Conservation (phyloP, 2,329 filamentous ascomycete species). For the Aureobasidium sp. region DNA sequence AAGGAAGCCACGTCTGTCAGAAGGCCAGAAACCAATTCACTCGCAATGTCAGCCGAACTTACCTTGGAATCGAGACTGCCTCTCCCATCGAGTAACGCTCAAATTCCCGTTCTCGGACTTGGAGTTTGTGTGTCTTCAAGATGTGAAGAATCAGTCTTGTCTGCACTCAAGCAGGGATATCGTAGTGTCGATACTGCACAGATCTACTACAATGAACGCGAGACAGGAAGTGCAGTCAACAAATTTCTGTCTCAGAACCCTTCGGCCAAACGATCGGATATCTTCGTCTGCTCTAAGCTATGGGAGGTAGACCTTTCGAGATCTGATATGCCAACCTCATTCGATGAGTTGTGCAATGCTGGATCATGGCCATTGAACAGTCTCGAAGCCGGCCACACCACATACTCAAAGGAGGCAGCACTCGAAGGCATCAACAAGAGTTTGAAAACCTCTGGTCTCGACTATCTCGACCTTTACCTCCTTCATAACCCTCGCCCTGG, state of each 20-base stretch:
- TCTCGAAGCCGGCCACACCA: slow-evolving; percentile 19
- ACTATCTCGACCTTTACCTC: slow-evolving; percentile 60
- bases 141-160: slow-evolving; percentile 50
- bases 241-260: slow-evolving; percentile 7
- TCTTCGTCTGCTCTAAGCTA: slow-evolving; percentile 18
- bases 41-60: background rate
- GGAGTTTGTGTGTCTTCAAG: slow-evolving; percentile 58
- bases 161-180: slow-evolving; percentile 50
- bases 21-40: background rate
- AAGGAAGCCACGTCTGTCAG: background rate
- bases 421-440: slow-evolving; percentile 10
- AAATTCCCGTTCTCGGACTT: slow-evolving; percentile 60
- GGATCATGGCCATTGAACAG: slow-evolving; percentile 14
- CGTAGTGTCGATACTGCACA: slow-evolving; percentile 59
- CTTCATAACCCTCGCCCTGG: slow-evolving; percentile 56
- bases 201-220: slow-evolving; percentile 58
- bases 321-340: slow-evolving; percentile 18
- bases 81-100: slow-evolving; percentile 41
- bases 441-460: slow-evolving; percentile 6
- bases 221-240: slow-evolving; percentile 17
- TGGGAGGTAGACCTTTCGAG: slow-evolving; percentile 18
- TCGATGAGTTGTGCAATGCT: slow-evolving; percentile 17
- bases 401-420: slow-evolving; percentile 4
- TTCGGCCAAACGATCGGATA: slow-evolving; percentile 9
- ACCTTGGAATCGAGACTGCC: slow-evolving; percentile 19